Base-by-base conservation (phyloP, 2,329 filamentous ascomycete genomes). In the Neofusicoccum ribis region DNA sequence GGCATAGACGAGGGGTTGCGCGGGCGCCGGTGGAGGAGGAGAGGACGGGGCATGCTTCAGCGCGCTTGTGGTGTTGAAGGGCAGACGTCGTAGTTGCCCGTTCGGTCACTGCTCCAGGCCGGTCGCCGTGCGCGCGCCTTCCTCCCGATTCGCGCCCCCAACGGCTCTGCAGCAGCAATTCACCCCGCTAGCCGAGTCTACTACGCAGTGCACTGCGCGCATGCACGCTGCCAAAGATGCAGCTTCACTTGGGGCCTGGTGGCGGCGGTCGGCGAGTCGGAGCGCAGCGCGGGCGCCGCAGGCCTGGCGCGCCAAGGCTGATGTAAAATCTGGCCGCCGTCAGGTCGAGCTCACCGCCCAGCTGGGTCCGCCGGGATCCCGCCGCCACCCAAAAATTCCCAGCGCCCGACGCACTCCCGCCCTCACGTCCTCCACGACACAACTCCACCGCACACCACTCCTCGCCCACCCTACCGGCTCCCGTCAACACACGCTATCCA, bases 401-500 rank as follows among this genome's bases (percentile, higher is more conserved):
- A 8, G 50, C 15, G 11, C 31, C 34, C 14, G 23, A 31, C 50
- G 14, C 31, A 36, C 34, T 17, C n/a, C 11, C 31, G 27, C 23
- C 43, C 36, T 9, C 31, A 46, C 41, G 34, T 61, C 64, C 68
- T 64, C 67, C 67, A 62, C 61, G 47, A 59, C 65, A 47, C 64
- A 58, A 61, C 69, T 23, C 65, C 17, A 44, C 39, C 52, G 20
- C 39, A 20, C 44, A 14, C 3, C 50, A 20, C 23, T 27, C 15
- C 7, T 46, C n/a, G 12, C 43, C 15, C 20, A 27, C 11, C 7
- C 15, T 27, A 47, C 39, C 17, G 27, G 44, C 20, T 23, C 36
- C 62, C 43, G 23, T 15, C 50, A 14, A 61, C 75, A 85, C 64
- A 27, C 17, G 31, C 15, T 11, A n/a, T 46, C 23, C 15, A 47